These are phyloP conservation scores for Nicotiana paniculata DNA, from an alignment of 257 asterid genomes.

Conservation along the genomic window DNA sequence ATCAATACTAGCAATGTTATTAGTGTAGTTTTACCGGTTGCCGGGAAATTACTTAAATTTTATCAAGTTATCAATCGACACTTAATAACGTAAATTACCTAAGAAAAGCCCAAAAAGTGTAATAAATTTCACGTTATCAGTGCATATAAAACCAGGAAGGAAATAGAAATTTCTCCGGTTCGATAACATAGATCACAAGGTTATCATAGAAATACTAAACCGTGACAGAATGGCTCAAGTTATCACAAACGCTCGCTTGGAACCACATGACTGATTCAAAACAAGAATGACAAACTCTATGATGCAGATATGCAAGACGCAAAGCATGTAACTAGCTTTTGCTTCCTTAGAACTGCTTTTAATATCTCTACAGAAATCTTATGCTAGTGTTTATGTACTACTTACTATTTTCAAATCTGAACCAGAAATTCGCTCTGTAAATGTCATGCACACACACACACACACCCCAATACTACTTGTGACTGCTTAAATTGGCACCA, in stretches of 20 bases:
- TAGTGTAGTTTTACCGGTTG: not conserved
- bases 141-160: not conserved
- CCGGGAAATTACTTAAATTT: no score
- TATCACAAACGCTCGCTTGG: conserved; percentile 60
- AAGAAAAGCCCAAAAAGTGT: no score
- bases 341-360: not conserved
- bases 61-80: not conserved
- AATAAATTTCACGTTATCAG: no score
- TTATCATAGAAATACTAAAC: conserved; percentile 30
- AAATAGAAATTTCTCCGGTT: not conserved
- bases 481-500: no score
- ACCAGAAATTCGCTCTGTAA: not conserved
- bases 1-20: not conserved
- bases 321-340: not conserved
- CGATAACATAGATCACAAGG: not conserved
- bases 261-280: not conserved
- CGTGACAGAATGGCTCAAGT: conserved; percentile 81
- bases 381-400: not conserved
- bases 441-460: not conserved
- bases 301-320: not conserved
- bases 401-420: conserved; percentile 12
- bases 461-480: not conserved
- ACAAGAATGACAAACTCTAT: not conserved
- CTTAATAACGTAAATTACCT: not conserved
- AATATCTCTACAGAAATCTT: no score